phyloP scores from a whole-genome alignment of 176 grass and related monocot genomes.

The Miscanthus lutarioriparius region DNA sequence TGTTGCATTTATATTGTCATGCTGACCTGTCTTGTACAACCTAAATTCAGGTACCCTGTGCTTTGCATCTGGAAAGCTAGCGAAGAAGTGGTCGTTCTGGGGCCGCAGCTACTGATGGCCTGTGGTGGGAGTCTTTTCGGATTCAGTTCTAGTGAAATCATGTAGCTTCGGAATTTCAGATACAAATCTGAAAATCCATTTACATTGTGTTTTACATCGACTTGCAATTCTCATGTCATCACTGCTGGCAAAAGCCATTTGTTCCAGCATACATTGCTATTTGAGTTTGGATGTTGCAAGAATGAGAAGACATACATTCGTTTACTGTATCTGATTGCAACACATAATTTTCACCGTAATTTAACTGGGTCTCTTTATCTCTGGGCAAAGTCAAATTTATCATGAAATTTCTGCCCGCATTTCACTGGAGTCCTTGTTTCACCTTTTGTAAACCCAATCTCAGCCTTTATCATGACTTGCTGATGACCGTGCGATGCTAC shows the following conservation, averaged over 20 bases:
- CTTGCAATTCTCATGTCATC: background rate
- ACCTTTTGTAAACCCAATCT: no score
- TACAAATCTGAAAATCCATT: background rate
- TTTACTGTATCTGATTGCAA: background rate
- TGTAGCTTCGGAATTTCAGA: no score
- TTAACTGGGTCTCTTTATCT: background rate
- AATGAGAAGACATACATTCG: background rate
- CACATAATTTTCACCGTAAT: background rate
- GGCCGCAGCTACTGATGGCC: conserved; percentile 73
- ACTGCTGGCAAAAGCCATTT: background rate
- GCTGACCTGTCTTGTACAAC: background rate
- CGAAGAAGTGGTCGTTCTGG: conserved; percentile 92
- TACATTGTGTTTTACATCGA: background rate
- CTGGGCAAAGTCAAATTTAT: background rate
- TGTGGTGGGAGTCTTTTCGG: background rate
- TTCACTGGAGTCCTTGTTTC: background rate
- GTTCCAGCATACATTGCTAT: background rate
- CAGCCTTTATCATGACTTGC: no score
- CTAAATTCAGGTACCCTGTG: conserved; percentile 69
- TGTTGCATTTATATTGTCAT: background rate
- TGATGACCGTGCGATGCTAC: no score
- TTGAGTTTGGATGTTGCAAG: background rate
- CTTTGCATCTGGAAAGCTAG: conserved; percentile 88
- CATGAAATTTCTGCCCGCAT: background rate
- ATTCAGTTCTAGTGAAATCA: background rate